phyloP scores from a whole-genome alignment of 1,139 yeast genomes.

The Casaregolazyma suthepensis region DNA sequence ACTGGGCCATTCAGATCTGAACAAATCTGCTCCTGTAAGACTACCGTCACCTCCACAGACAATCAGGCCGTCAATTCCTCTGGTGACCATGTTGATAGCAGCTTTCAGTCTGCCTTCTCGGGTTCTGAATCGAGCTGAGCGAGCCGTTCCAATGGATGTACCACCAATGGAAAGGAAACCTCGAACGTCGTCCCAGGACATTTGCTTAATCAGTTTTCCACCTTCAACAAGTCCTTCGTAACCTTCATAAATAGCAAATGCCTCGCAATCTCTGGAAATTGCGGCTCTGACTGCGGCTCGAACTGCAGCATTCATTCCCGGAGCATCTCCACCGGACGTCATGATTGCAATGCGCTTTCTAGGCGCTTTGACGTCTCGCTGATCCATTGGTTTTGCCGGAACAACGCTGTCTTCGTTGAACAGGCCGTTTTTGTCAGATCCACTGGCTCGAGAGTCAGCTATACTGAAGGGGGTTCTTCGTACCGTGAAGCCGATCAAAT shows the following conservation, averaged over 20 bases:
- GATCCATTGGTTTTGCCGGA: background rate
- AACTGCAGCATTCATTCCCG: slow-evolving; percentile 96
- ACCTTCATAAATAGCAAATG: slow-evolving; percentile 92
- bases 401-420: slow-evolving; percentile 6
- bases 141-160: slow-evolving; percentile 92
- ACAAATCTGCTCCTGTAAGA: slow-evolving; percentile 91
- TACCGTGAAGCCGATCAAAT: slow-evolving; percentile 50
- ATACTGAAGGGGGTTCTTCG: slow-evolving; percentile 31
- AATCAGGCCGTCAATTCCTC: slow-evolving; percentile 90
- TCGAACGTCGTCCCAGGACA: slow-evolving; percentile 90
- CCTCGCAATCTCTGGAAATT: slow-evolving; percentile 82
- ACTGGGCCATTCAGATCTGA: slow-evolving; percentile 91
- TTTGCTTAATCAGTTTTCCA: slow-evolving; percentile 73
- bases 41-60: slow-evolving; percentile 99
- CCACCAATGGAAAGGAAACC: slow-evolving; percentile 92
- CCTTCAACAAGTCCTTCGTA: slow-evolving; percentile 80
- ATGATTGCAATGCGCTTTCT: slow-evolving; percentile 76
- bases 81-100: slow-evolving; percentile 23
- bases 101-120: slow-evolving; percentile 66
- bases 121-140: slow-evolving; percentile 80
- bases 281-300: slow-evolving; percentile 93
- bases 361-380: slow-evolving; percentile 9
- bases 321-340: slow-evolving; percentile 99
- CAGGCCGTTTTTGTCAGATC: background rate
- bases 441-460: slow-evolving; percentile 13